Evolutionary conservation across 495 filamentous ascomycete genomes (phyloP), one percentile per base, ranked within the genome.

Genomic region (Clohesyomyces aquaticus): DNA sequence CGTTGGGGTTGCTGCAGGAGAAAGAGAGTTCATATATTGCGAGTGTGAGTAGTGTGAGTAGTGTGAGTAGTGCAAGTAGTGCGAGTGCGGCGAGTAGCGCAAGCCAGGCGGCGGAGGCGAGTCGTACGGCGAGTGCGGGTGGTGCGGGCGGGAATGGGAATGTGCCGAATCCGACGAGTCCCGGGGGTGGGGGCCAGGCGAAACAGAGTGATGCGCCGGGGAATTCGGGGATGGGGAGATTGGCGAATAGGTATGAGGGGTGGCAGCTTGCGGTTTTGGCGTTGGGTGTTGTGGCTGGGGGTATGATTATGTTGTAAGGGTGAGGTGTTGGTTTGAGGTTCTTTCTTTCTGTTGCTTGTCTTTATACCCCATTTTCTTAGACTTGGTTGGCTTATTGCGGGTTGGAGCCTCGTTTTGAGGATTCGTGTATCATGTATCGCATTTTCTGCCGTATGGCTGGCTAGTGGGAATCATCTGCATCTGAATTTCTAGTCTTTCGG

Each of bases 231-330:
- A n/a, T 23, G 43, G 18, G 16, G 14, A n/a, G 43, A 8, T 23
- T 47, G 43, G 43, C 6, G 32, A 38, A 6, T 6, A 14, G 32
- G 14, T 38, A 6, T 14, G 32, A 38, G 32, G 14, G 43, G 16
- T 47, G 43, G 43, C 43, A 47, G n/a, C 21, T 47, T 47, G 43
- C n/a, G 4, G 43, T 47, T 6, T 47, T 47, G 43, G 43, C 16
- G 25, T 23, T 53, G 49, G 6, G 49, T 25, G 9, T 53, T 11
- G 49, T 53, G 22, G 9, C 25, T 4, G 49, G 49, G 6, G 49
- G 18, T 4, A 53, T 53, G 9, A 29, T 53, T 23, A 53, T 53
- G 22, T 28, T 53, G 49, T 11, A 23, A 26, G 22, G 49, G 21
- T 47, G n/a, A 47, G 32, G 32, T 6, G 32, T 38, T 6, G 14